phyloP scores from a whole-genome alignment of 495 filamentous ascomycete genomes.

The Tetracladium marchalianum region DNA sequence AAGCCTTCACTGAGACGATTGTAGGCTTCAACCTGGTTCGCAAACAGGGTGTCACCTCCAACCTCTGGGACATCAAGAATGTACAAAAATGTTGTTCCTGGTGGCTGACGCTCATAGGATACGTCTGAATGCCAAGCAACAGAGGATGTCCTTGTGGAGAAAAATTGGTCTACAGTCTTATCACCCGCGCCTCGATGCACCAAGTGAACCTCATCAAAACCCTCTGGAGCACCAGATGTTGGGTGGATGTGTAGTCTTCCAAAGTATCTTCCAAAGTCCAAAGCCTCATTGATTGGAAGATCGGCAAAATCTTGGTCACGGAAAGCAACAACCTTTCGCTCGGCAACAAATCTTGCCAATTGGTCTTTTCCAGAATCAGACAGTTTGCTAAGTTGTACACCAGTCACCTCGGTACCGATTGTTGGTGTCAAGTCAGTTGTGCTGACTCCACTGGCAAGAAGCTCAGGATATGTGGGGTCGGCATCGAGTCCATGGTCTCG shows the following conservation, averaged over 20 bases:
- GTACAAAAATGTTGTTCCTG: slow-evolving; percentile 74
- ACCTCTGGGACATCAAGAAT: slow-evolving; percentile 60
- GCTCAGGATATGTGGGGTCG: slow-evolving; percentile 55
- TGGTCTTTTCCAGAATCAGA: slow-evolving; percentile 61
- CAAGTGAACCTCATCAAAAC: slow-evolving; percentile 64
- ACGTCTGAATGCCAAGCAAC: slow-evolving; percentile 76
- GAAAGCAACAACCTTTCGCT: slow-evolving; percentile 74
- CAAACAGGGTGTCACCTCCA: slow-evolving; percentile 74
- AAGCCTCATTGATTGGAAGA: slow-evolving; percentile 52
- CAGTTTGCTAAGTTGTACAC: slow-evolving; percentile 65
- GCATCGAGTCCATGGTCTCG: slow-evolving; percentile 65
- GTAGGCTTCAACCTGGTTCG: slow-evolving; percentile 63
- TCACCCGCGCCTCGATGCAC: slow-evolving; percentile 58
- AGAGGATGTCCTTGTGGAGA: slow-evolving; percentile 49
- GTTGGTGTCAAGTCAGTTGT: slow-evolving; percentile 55
- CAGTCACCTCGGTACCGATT: slow-evolving; percentile 63
- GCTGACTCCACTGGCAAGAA: slow-evolving; percentile 43
- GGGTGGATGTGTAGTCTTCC: slow-evolving; percentile 78
- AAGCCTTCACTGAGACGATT: slow-evolving; percentile 61
- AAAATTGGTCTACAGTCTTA: slow-evolving; percentile 44
- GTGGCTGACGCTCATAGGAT: slow-evolving; percentile 71
- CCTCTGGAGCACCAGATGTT: slow-evolving; percentile 60
- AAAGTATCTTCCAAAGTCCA: slow-evolving; percentile 65
- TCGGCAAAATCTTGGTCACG: slow-evolving; percentile 68
- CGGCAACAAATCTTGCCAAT: slow-evolving; percentile 64